phyloP scores from a whole-genome alignment of 768 basidiomycete genomes.

The Pleurotus pulmonarius region DNA sequence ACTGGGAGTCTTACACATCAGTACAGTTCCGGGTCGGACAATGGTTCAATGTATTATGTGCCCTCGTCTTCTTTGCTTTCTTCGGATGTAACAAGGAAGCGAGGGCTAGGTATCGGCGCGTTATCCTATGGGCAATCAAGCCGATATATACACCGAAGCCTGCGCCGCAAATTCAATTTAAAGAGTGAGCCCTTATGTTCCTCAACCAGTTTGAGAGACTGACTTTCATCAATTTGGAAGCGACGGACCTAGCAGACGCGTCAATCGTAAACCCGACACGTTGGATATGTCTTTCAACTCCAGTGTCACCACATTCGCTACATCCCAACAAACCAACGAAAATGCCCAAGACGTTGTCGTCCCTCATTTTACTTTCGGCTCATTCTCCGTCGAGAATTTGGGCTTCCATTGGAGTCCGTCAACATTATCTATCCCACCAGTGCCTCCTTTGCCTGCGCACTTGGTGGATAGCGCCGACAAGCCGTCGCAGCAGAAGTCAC shows the following conservation, averaged over 20 bases:
- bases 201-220: not conserved
- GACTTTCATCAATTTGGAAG: not conserved
- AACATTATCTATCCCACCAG: not conserved
- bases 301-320: not conserved
- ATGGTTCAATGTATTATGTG: constrained; percentile 27
- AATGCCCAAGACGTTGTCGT: not conserved
- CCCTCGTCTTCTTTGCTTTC: constrained; percentile 38
- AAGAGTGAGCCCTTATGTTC: not conserved
- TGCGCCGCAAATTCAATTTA: not conserved
- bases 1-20: constrained; percentile 17
- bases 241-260: not conserved
- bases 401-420: constrained; percentile 1
- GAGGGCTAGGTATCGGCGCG: constrained; percentile 25
- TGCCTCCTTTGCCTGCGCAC: not conserved
- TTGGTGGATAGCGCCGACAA: too few species aligned
- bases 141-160: not conserved
- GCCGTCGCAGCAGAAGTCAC: too few species aligned
- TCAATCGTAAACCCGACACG: not conserved
- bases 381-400: constrained; percentile 4
- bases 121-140: not conserved
- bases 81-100: constrained; percentile 44
- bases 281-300: constrained; percentile 7
- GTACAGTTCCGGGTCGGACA: constrained; percentile 20
- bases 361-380: not conserved
- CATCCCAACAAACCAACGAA: not conserved